phyloP scores from a whole-genome alignment of 345 rosid species.

The Clarkia xantiana region DNA sequence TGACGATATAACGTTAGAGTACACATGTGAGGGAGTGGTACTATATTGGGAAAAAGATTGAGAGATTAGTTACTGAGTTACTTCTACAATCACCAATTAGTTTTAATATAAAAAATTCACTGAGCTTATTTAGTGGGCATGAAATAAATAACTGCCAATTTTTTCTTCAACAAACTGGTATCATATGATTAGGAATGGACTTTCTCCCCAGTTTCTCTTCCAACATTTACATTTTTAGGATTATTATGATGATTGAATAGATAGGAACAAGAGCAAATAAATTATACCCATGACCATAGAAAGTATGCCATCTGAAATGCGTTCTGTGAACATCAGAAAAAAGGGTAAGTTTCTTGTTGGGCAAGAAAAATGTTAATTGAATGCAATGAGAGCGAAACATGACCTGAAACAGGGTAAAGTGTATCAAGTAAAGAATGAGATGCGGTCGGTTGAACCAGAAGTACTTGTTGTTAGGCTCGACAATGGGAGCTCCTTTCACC shows the following conservation, averaged over 20 bases:
- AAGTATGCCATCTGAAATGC: constrained; percentile 40
- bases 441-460: constrained; percentile 34
- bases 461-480: constrained; percentile 25
- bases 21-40: no score
- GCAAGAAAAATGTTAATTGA: neutral
- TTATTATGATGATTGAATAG: neutral
- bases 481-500: constrained; percentile 25
- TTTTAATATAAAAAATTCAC: no score
- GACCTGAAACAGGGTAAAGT: constrained; percentile 33
- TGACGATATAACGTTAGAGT: no score
- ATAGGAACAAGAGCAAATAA: neutral
- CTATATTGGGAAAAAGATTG: no score
- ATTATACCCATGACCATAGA: constrained; percentile 35
- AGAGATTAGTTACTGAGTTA: no score
- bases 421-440: constrained; percentile 25
- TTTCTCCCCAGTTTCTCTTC: no score
- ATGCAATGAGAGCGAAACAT: neutral
- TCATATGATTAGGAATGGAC: no score
- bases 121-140: no score
- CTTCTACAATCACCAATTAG: no score
- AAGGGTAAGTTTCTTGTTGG: neutral
- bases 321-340: constrained; percentile 14
- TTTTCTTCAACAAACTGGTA: no score
- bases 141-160: no score
- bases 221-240: no score